phyloP scores from a whole-genome alignment of 305 asterid genomes.

The Fraxinus albicans region DNA sequence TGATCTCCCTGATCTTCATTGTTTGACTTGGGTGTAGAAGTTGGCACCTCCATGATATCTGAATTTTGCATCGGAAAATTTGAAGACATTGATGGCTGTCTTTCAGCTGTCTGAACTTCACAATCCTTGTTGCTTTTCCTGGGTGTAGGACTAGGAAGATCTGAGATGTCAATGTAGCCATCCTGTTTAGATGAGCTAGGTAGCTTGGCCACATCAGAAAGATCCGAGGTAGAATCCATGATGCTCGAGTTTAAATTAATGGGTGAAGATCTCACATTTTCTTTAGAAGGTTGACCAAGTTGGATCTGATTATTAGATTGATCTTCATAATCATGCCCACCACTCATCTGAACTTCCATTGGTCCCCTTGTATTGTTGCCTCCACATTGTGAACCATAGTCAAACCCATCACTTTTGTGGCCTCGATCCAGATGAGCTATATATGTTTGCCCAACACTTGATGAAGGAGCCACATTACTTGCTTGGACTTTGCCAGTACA shows the following conservation, averaged over 20 bases:
- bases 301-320: constrained; percentile 28
- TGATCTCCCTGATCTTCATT: constrained; percentile 37
- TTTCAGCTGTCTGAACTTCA: constrained; percentile 40
- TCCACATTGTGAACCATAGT: constrained; percentile 30
- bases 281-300: constrained; percentile 46
- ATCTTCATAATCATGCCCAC: constrained; percentile 33
- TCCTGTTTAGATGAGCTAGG: constrained; percentile 36
- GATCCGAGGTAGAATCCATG: constrained; percentile 35
- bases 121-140: constrained; percentile 23
- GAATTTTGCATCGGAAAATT: constrained; percentile 39
- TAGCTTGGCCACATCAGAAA: constrained; percentile 34
- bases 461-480: constrained; percentile 30
- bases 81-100: constrained; percentile 32
- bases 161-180: constrained; percentile 27
- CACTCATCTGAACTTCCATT: constrained; percentile 29
- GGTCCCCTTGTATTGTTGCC: constrained; percentile 27
- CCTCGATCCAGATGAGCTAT: constrained; percentile 33
- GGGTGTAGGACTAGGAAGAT: constrained; percentile 60
- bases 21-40: constrained; percentile 50
- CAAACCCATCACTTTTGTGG: constrained; percentile 33
- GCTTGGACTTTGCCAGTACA: constrained; percentile 38
- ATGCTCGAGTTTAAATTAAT: constrained; percentile 47
- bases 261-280: constrained; percentile 35
- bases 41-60: constrained; percentile 47
- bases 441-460: constrained; percentile 30